phyloP scores from a whole-genome alignment of 1,284 basidiomycete genomes.

The Fomes fomentarius region DNA sequence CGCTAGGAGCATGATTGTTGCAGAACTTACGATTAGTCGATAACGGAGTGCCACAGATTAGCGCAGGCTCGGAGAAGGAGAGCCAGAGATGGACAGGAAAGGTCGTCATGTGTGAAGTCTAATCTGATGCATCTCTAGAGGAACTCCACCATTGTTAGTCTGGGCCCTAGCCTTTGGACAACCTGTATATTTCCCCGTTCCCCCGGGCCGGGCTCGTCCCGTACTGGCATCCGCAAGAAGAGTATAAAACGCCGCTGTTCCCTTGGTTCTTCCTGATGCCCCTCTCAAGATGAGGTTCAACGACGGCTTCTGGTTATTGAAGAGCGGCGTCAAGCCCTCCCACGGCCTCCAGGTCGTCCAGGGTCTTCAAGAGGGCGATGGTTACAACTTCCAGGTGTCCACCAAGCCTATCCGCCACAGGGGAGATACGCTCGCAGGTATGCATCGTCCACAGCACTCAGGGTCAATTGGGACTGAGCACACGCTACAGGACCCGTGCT shows the following conservation, averaged over 20 bases:
- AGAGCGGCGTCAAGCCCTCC: conserved; percentile 63
- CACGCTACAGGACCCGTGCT: conserved; percentile 54
- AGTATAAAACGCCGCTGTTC: conserved; percentile 12
- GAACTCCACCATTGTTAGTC: conserved; percentile 14
- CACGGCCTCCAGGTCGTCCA: conserved; percentile 60
- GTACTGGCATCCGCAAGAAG: background rate
- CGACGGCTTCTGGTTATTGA: conserved; percentile 73
- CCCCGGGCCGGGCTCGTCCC: conserved; percentile 11
- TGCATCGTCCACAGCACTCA: conserved; percentile 17
- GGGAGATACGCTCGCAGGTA: conserved; percentile 71
- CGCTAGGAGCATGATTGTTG: no score
- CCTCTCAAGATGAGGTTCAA: conserved; percentile 38
- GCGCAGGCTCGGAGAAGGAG: background rate
- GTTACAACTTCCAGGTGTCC: conserved; percentile 62
- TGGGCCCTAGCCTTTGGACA: conserved; percentile 8
- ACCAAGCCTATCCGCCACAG: conserved; percentile 68
- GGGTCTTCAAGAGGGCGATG: conserved; percentile 44
- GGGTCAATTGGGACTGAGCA: conserved; percentile 11
- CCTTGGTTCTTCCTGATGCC: background rate
- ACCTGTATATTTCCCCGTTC: conserved; percentile 11
- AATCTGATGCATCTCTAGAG: conserved; percentile 2
- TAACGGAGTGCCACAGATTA: no score
- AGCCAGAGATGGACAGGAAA: background rate
- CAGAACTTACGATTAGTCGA: no score
- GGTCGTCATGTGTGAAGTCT: conserved; percentile 22